phyloP scores from a whole-genome alignment of 2,329 filamentous ascomycete genomes.

The Teratosphaeria pseudoeucalypti region DNA sequence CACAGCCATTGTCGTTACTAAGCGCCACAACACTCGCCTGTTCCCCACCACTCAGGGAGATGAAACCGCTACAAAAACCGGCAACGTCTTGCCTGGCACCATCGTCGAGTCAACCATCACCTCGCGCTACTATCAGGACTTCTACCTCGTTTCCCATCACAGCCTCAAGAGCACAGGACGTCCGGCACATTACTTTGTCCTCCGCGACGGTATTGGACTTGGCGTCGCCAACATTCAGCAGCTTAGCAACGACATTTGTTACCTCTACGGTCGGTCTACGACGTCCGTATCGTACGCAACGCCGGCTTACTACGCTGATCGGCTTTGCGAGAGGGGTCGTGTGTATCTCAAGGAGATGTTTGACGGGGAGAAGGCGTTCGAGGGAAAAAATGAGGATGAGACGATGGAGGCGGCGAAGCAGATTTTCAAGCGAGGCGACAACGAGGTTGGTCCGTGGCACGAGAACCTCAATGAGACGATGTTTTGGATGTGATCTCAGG shows the following conservation, averaged over 20 bases:
- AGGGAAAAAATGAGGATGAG: too few species aligned
- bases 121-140: slow-evolving; percentile 9
- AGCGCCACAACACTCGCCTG: slow-evolving; percentile 32
- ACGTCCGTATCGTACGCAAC: slow-evolving; percentile 26
- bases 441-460: slow-evolving; percentile 10
- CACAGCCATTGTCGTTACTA: slow-evolving; percentile 21
- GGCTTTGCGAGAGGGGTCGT: slow-evolving; percentile 29
- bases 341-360: slow-evolving; percentile 13
- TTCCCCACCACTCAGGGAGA: slow-evolving; percentile 13
- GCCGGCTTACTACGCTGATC: slow-evolving; percentile 31
- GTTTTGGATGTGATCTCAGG: slow-evolving; percentile 10
- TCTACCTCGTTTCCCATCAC: slow-evolving; percentile 12
- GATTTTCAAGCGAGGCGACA: too few species aligned
- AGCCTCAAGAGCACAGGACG: slow-evolving; percentile 6
- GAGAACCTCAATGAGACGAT: slow-evolving; percentile 10
- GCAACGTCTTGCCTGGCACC: slow-evolving; percentile 8
- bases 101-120: slow-evolving; percentile 5
- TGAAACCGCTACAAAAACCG: background rate
- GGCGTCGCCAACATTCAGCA: slow-evolving; percentile 5
- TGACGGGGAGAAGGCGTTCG: too few species aligned
- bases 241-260: slow-evolving; percentile 23
- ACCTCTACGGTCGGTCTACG: slow-evolving; percentile 24
- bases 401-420: too few species aligned
- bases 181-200: slow-evolving; percentile 21
- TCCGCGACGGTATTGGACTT: slow-evolving; percentile 19